Conservation (phyloP, 305 asterid species). For the Fraxinus dipetala region DNA sequence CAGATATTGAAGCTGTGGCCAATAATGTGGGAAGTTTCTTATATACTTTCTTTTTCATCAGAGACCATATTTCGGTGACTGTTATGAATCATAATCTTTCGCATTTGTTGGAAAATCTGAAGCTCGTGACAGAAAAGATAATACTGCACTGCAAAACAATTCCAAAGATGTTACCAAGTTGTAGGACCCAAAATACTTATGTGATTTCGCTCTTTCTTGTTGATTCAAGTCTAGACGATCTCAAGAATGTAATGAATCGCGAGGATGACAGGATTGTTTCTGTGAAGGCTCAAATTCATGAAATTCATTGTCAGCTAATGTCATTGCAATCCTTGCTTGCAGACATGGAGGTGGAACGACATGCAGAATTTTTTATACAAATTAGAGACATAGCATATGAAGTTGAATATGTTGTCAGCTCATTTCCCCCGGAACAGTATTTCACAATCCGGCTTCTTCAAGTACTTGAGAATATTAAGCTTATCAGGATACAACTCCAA, state of each 20-base stretch:
- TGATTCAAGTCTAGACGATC: not conserved
- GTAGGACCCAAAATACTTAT: not conserved
- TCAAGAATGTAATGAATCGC: not conserved
- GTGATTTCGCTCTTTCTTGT: not conserved
- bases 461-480: not conserved
- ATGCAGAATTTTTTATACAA: not conserved
- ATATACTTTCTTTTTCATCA: not conserved
- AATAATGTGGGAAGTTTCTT: not conserved
- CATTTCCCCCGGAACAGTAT: constrained; percentile 7
- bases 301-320: not conserved
- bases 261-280: not conserved
- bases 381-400: not conserved
- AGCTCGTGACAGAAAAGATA: not conserved
- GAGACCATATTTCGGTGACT: not conserved
- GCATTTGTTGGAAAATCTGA: not conserved
- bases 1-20: not conserved
- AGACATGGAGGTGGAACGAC: not conserved
- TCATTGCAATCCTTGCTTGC: not conserved
- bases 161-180: not conserved
- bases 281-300: not conserved
- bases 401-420: not conserved
- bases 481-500: not conserved
- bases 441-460: constrained; percentile 1
- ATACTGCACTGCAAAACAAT: not conserved
- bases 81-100: not conserved